phyloP scores from a whole-genome alignment of 2,329 filamentous ascomycete species.

The Aspergillus quadricinctus region DNA sequence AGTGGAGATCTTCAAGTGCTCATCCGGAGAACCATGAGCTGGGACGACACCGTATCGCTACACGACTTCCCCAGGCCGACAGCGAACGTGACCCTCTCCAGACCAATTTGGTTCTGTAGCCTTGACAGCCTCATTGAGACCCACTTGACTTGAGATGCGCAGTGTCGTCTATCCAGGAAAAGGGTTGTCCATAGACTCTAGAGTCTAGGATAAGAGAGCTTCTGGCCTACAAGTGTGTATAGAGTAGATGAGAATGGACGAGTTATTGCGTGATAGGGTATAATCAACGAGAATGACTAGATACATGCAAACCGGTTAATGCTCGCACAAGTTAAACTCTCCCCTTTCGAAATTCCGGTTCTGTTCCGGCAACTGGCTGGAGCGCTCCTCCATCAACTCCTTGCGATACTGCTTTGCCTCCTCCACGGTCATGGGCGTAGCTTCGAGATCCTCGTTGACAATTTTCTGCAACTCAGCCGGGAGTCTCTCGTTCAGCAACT shows the following conservation, averaged over 20 bases:
- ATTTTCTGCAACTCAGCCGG: conserved; percentile 25
- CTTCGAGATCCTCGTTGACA: conserved; percentile 21
- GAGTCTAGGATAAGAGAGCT: background rate
- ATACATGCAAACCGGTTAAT: conserved; percentile 3
- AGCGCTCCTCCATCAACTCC: conserved; percentile 40
- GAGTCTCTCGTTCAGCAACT: conserved; percentile 9
- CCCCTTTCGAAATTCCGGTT: conserved; percentile 12
- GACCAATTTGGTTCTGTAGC: conserved; percentile 26
- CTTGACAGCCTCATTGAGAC: conserved; percentile 50
- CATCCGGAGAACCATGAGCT: conserved; percentile 19
- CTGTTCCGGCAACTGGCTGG: conserved; percentile 1
- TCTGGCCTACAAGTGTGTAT: background rate
- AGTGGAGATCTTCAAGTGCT: conserved; percentile 38
- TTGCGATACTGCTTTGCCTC: conserved; percentile 37
- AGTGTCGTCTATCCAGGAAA: background rate
- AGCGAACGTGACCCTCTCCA: conserved; percentile 25
- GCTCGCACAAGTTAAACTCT: conserved; percentile 13
- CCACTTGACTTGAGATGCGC: conserved; percentile 72
- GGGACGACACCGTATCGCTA: conserved; percentile 36
- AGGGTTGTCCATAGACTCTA: background rate
- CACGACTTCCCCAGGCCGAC: conserved; percentile 10
- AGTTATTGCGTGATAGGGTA: background rate
- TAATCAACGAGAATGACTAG: background rate
- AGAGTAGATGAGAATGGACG: background rate
- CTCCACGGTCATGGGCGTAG: conserved; percentile 27